Base-by-base conservation (phyloP, 2,329 filamentous ascomycete genomes). In the Rutstroemia sp. region DNA sequence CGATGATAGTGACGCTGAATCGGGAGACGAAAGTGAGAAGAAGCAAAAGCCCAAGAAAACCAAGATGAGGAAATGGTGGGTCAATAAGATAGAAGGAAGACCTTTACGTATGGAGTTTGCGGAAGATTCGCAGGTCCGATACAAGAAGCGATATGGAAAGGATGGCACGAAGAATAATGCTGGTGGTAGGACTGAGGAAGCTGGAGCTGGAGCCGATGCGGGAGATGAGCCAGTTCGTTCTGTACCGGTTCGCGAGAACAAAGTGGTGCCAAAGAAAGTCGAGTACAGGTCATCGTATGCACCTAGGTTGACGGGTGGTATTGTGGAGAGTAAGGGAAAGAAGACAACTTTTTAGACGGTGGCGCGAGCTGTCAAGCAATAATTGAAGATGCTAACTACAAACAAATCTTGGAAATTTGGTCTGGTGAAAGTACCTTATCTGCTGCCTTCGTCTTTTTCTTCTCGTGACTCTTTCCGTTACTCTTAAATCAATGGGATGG, bases 141-240 rank as follows among this genome's bases (percentile, higher is more conserved):
- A 99, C 73, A 92, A 92, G 77, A 99, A 97, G 78, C 83, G 94
- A 1, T 97, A 88, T 68, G 88, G 90, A 62, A 92, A 92, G 71
- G 86, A 86, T 42, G 80, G 78, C 34, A 77, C 75, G 19, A 74
- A 73, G 61, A 50, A 55, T 18, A 57, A 30, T 46, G 58, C 45
- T 16, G 42, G 52, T 23, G 48, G 61, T 55, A 50, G 62, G 9
- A 42, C 30, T 21, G 58, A 56, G 47, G 60, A 55, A 25, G 55
- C 56, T 49, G 56, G 57, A 47, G 54, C 21, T 39, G 58, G 48
- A 56, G 66, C 45, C 54, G 66, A 62, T 63, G 69, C 61, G 10
- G 19, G n/a, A 23, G 42, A 45, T 2, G 19, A 9, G 42, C n/a
- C 42, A 5, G 10, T 12, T 19, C n/a, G 42, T 9, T 19, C 39